Base-by-base conservation (phyloP, 2,329 filamentous ascomycete species). In the Fusarium lateritium region DNA sequence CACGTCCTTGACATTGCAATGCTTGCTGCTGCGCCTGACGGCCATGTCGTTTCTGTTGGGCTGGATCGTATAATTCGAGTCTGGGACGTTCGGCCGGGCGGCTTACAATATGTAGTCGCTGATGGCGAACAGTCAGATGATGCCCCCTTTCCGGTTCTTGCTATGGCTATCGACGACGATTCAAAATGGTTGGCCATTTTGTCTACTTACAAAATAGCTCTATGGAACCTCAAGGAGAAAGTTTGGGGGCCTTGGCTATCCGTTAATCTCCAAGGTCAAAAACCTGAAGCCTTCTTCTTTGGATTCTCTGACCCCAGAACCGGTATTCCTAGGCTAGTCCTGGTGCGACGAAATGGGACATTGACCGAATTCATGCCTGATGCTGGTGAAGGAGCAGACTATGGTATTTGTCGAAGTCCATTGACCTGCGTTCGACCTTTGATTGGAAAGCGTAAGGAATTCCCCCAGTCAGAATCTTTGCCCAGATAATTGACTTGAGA, bases 1-100 rank as follows among this genome's bases (percentile, higher is more conserved):
- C 93, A 95, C 74, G 79, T 82, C 8, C 83, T 95, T 14, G 92
- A 95, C 73, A 84, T 95, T 39, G 87, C 88, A 14, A 85, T 90
- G 75, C 79, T 95, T 62, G 79, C 84, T 7, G 84, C 89, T 17
- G 91, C 88, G 8, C 81, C 85, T 2, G 86, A 87, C 52, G 91
- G 91, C 0, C 84, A 91, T 53, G 79, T 94, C 22, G 86, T 91
- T 7, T 92, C 91, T 3, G 85, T 92, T 38, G 91, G 90, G 1
- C 81, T 95, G 2, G 93, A 95, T 73, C 85, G 91, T 47, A 82
- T 84, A 13, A 89, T 94, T 15, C 85, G 88, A 17, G 81, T 93
- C 2, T 93, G 91, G 90, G 83, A 90, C 73, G 76, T 89, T 19
- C 84, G 83, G n/a, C 79, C 79, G 7, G 80, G 80, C 3, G 78